A percentile compares a stretch with the other conserved stretches of the same genome.
Conservation (phyloP, 495 filamentous ascomycete species). For the Podospora bellae-mahoneyi region DNA sequence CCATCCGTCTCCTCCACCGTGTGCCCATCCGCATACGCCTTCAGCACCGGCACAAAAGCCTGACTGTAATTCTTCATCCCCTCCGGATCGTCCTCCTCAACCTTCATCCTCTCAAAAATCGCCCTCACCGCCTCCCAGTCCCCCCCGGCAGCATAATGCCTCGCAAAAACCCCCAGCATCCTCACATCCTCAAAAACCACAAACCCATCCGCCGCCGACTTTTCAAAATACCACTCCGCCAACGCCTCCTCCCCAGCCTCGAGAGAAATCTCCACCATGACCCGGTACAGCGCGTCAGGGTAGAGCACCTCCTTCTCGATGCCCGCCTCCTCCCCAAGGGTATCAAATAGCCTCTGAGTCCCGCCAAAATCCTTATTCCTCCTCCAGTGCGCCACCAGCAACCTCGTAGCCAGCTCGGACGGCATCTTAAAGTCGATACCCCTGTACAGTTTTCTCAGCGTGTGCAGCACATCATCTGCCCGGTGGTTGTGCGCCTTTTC, state of each 20-base stretch:
- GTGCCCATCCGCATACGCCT: constrained; percentile 41
- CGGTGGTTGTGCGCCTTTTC: constrained; percentile 26
- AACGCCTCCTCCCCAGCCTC: constrained; percentile 33
- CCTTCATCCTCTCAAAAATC: constrained; percentile 35
- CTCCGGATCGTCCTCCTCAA: constrained; percentile 7
- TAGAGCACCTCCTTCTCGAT: constrained; percentile 24
- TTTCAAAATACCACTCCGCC: constrained; percentile 30
- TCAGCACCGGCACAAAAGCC: constrained; percentile 45
- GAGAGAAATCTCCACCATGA: constrained; percentile 42
- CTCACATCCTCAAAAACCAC: constrained; percentile 26
- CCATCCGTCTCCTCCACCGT: constrained; percentile 39
- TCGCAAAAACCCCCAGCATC: constrained; percentile 39
- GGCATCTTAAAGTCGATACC: constrained; percentile 17
- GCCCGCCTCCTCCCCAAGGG: constrained; percentile 16
- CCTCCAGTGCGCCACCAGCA: constrained; percentile 35
- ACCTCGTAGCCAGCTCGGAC: constrained; percentile 34
- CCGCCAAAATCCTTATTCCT: constrained; percentile 24
- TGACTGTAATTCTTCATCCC: constrained; percentile 23
- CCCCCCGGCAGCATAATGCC: constrained; percentile 38
- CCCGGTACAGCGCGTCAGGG: constrained; percentile 32
- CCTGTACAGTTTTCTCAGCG: constrained; percentile 27
- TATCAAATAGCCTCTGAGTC: constrained; percentile 31
- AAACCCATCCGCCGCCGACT: constrained; percentile 21
- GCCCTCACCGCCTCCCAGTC: constrained; percentile 46
- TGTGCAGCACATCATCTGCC: constrained; percentile 27